phyloP scores from a whole-genome alignment of 2,329 filamentous ascomycete genomes.

The Colletotrichum theobromicola region DNA sequence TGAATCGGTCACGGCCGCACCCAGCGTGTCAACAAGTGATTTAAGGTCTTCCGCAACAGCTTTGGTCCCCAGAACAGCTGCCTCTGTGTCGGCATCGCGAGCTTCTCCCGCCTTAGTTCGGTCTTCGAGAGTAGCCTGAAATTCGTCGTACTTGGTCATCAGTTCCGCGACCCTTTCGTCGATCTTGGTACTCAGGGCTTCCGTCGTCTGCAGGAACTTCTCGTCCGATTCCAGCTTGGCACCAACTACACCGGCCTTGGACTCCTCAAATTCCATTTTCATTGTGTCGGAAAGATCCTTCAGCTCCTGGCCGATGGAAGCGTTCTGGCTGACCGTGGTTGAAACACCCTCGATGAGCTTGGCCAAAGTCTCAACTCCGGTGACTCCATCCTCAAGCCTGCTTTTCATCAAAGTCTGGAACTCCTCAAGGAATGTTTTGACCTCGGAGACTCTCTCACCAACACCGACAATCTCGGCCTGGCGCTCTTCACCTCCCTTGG shows the following conservation, averaged over 20 bases:
- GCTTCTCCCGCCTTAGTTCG: slow-evolving; percentile 76
- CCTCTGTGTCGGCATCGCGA: slow-evolving; percentile 74
- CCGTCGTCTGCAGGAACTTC: slow-evolving; percentile 67
- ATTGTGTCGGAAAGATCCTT: slow-evolving; percentile 77
- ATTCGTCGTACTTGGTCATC: slow-evolving; percentile 86
- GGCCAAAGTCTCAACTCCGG: slow-evolving; percentile 74
- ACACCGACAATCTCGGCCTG: slow-evolving; percentile 83
- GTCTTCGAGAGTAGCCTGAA: slow-evolving; percentile 76
- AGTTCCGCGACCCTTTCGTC: slow-evolving; percentile 76
- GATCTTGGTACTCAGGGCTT: slow-evolving; percentile 59
- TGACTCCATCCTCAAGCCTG: slow-evolving; percentile 77
- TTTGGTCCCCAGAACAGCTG: slow-evolving; percentile 77
- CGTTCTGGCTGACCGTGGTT: slow-evolving; percentile 65
- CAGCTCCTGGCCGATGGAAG: slow-evolving; percentile 64
- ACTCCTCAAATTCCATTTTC: slow-evolving; percentile 86
- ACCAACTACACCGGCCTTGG: slow-evolving; percentile 78
- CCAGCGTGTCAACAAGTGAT: slow-evolving; percentile 83
- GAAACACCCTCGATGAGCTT: slow-evolving; percentile 72
- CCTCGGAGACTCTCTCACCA: slow-evolving; percentile 77
- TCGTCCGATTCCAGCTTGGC: slow-evolving; percentile 85
- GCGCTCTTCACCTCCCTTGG: slow-evolving; percentile 81
- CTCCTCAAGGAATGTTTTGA: slow-evolving; percentile 78
- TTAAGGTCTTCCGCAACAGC: slow-evolving; percentile 86
- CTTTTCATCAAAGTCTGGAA: slow-evolving; percentile 78
- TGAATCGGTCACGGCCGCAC: slow-evolving; percentile 79